phyloP scores from a whole-genome alignment of 2,329 filamentous ascomycete genomes.

The Mycosphaerella sp. region DNA sequence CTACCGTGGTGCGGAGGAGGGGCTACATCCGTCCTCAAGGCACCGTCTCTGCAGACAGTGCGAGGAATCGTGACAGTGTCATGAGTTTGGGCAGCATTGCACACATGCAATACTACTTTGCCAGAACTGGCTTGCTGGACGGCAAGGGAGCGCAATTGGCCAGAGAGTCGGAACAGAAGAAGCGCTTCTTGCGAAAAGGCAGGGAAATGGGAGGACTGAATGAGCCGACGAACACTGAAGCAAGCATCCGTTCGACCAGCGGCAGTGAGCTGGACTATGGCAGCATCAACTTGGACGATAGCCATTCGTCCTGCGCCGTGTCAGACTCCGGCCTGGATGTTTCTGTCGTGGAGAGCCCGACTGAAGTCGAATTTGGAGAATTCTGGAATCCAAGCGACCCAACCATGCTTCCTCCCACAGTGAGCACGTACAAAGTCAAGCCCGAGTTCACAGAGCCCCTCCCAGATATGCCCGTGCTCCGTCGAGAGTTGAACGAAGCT shows the following conservation, averaged over 20 bases:
- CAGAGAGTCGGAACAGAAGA: constrained; percentile 35
- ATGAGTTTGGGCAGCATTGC: constrained; percentile 95
- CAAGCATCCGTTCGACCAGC: constrained; percentile 5
- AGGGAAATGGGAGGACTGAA: constrained; percentile 12
- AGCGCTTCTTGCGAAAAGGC: constrained; percentile 23
- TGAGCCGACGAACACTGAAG: constrained; percentile 5
- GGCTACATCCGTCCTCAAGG: constrained; percentile 85
- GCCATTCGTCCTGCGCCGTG: constrained; percentile 24
- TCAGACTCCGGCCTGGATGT: constrained; percentile 33
- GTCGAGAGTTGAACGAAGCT: constrained; percentile 59
- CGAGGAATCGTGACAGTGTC: constrained; percentile 84
- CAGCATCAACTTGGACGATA: constrained; percentile 26
- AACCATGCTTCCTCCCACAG: constrained; percentile 89
- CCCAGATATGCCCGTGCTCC: constrained; percentile 73
- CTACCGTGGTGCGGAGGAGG: constrained; percentile 50
- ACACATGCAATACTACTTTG: constrained; percentile 97
- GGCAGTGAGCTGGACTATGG: constrained; percentile 22
- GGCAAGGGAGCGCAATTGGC: constrained; percentile 84
- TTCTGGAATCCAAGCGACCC: constrained; percentile 54
- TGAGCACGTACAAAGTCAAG: constrained; percentile 87
- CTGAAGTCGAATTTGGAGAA: constrained; percentile 44
- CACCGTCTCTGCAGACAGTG: constrained; percentile 84
- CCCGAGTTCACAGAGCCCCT: constrained; percentile 76
- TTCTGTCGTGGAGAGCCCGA: constrained; percentile 48
- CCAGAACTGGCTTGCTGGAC: constrained; percentile 84